Base-by-base conservation (phyloP, 768 basidiomycete genomes). In the Epithele typhae region DNA sequence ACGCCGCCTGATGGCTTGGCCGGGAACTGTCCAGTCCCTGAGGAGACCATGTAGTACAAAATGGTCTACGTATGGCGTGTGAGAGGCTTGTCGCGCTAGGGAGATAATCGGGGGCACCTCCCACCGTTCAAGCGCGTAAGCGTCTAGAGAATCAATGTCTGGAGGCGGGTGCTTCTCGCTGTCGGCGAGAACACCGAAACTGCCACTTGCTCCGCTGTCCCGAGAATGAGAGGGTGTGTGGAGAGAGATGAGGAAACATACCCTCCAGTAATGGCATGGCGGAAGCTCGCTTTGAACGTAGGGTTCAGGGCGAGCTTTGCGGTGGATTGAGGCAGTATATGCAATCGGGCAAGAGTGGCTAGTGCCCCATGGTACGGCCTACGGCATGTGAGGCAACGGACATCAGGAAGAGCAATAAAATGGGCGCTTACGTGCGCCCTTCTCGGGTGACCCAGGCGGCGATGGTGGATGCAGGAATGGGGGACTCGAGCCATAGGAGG, bases 21-120 rank as follows among this genome's bases (percentile, higher is more conserved):
- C 21, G 87, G 79, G 30, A 77, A 70, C 61, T 87, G 80, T n/a
- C 82, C 89, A 23, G 79, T 81, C 11, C 83, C 89, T 25, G 88
- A 95, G 8, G 91, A 93, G 3, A 99, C 96, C 93, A 99, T 96
- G 61, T 90, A 98, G 66, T 97, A 92, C 36, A 98, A 75, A 58
- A 98, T 95, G 0, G 92, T 93, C 93, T 98, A 51, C 24, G 37
- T 36, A 15, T 2, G 19, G 8, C 24, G 32, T 37, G 37, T 38
- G 34, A 19, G 41, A n/a, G n/a, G n/a, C n/a, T n/a, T n/a, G n/a
- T n/a, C n/a, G n/a, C n/a, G n/a, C n/a, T n/a, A n/a, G n/a, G n/a
- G n/a, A n/a, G n/a, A n/a, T n/a, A 32, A 32, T 9, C 9, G 18
- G 17, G 9, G 8, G 6, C 12, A 87, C 92, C 80, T 96, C 92